These are phyloP conservation scores for Digitaria exilis DNA, from an alignment of 202 grass and related monocot genomes.

Conservation along the genomic window DNA sequence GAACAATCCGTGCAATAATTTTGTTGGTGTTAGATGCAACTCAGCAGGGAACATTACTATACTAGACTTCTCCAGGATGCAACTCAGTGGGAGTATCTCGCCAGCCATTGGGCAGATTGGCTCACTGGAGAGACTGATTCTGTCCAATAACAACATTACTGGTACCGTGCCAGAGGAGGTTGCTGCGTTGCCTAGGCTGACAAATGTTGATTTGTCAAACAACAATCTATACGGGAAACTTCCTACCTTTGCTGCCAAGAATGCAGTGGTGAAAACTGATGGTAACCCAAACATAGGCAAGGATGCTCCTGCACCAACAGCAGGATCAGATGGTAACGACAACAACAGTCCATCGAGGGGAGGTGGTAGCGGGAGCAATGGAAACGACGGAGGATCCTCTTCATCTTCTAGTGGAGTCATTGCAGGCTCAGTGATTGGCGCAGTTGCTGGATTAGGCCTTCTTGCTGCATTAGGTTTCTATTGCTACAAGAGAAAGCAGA, in stretches of 20 bases:
- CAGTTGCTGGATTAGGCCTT: constrained; percentile 54
- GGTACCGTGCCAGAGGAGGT: constrained; percentile 66
- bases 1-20: constrained; percentile 67
- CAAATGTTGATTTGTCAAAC: constrained; percentile 64
- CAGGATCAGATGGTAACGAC: constrained; percentile 27
- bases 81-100: constrained; percentile 67
- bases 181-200: constrained; percentile 52
- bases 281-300: constrained; percentile 78
- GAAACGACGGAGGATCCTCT: constrained; percentile 31
- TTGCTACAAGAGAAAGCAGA: constrained; percentile 82
- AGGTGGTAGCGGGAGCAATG: neutral
- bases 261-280: constrained; percentile 39
- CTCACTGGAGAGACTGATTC: constrained; percentile 50
- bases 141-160: constrained; percentile 73
- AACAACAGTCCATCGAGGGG: neutral
- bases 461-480: constrained; percentile 69
- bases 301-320: constrained; percentile 39
- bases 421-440: constrained; percentile 61
- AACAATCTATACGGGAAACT: constrained; percentile 78
- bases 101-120: constrained; percentile 63
- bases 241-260: constrained; percentile 58
- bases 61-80: constrained; percentile 54
- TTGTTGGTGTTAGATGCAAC: constrained; percentile 49
- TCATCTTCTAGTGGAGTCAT: constrained; percentile 56
- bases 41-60: constrained; percentile 51